These are phyloP conservation scores for Triticum timopheevii DNA, from an alignment of 176 grass and related monocot species.

Conservation along the genomic window DNA sequence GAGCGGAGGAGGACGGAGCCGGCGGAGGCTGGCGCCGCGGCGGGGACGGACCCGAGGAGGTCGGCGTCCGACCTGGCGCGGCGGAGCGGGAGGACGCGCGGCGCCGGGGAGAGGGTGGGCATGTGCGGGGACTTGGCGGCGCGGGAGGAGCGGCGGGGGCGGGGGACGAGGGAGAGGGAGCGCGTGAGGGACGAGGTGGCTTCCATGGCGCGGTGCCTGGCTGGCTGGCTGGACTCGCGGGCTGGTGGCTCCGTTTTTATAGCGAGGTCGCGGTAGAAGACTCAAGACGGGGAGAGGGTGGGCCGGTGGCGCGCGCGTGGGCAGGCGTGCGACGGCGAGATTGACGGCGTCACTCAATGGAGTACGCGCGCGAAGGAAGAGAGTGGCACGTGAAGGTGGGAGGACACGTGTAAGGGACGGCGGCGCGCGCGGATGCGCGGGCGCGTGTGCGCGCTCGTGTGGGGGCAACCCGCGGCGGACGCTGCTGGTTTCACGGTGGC, in stretches of 20 bases:
- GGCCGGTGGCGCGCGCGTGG: background rate
- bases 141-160: conserved; percentile 2
- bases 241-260: background rate
- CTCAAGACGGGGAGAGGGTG: background rate
- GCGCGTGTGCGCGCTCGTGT: background rate
- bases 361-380: background rate
- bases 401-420: background rate
- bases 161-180: conserved; percentile 38
- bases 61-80: conserved; percentile 63
- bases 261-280: background rate
- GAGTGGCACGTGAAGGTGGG: background rate
- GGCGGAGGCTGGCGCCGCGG: background rate
- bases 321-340: conserved; percentile 1
- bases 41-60: conserved; percentile 28
- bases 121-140: background rate
- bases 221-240: background rate
- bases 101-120: background rate
- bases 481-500: conserved; percentile 8
- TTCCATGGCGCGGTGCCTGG: conserved; percentile 30
- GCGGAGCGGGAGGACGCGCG: conserved; percentile 32
- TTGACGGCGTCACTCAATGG: conserved; percentile 9
- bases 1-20: conserved; percentile 6
- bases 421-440: background rate
- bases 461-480: background rate
- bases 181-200: conserved; percentile 31